Conservation (phyloP, 2,329 filamentous ascomycete genomes). For the Graphiopsis chlorocephala region DNA sequence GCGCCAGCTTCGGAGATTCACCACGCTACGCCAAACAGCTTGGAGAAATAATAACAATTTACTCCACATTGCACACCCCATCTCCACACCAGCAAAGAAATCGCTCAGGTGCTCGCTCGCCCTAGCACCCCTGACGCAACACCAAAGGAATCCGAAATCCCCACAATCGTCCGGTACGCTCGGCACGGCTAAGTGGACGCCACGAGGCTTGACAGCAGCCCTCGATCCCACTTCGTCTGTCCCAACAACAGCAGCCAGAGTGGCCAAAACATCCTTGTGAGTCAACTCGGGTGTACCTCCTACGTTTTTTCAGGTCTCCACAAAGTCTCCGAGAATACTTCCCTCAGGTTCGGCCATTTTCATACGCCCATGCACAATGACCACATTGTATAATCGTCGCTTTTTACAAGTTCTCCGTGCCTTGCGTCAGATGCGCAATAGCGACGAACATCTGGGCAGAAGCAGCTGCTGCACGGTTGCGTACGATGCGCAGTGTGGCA, state of each 20-base stretch:
- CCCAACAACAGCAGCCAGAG: background rate
- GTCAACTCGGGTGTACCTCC: background rate
- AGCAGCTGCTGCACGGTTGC: background rate
- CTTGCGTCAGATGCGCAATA: background rate
- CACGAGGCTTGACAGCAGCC: slow-evolving; percentile 15
- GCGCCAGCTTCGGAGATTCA: background rate
- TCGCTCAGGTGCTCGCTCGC: background rate
- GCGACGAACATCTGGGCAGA: background rate
- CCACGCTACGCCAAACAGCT: background rate
- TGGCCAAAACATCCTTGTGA: background rate
- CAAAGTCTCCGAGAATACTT: slow-evolving; percentile 13
- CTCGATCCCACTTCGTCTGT: slow-evolving; percentile 9
- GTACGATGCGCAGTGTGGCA: background rate
- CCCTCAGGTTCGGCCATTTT: background rate
- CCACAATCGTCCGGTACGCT: slow-evolving; percentile 12
- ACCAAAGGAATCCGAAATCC: background rate
- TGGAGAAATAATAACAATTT: background rate
- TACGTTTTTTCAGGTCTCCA: background rate
- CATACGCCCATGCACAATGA: background rate
- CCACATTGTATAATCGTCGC: background rate
- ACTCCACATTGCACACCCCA: background rate
- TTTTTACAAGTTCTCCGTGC: background rate
- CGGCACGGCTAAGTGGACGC: slow-evolving; percentile 16
- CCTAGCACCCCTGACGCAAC: background rate
- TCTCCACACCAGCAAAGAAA: slow-evolving; percentile 1